Evolutionary conservation across 495 filamentous ascomycete species (phyloP), one percentile per base, ranked within the genome.

Genomic region (Aspergillus bridgeri): DNA sequence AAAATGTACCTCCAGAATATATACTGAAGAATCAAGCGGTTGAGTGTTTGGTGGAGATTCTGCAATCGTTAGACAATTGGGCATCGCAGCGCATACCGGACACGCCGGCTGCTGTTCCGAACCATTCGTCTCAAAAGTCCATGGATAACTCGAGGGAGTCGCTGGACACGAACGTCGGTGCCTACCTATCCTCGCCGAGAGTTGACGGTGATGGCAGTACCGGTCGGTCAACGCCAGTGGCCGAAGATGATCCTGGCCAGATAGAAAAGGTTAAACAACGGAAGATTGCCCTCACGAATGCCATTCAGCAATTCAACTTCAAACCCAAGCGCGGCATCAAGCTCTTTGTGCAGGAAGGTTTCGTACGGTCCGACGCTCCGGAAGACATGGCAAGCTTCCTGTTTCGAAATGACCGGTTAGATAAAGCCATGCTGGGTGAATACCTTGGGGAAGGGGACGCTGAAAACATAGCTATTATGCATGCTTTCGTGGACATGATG

Each of bases 301-400:
- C 88, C 1, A 87, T 96, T 60, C 87, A 87, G 43, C 89, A 91
- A 56, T 99, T 99, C 78, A 99, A 99, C 67, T 98, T 90, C 80
- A 99, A 99, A 67, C 90, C 95, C 3, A 99, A 98, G 69, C 85
- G 89, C 33, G 94, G 94, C 11, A 84, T 99, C 67, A 96, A 96
- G 70, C 69, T 85, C 4, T 75, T 98, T 9, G 63, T 97, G 25
- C 79, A 87, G 53, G 86, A 94, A 48, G 89, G 91, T 0, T 97
- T 99, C 70, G 95, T 99, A 51, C 74, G 78, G 18, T 89, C 86
- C 42, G 80, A 88, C 49, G 77, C 77, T 2, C 86, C 94, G 2
- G 82, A 89, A 50, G 91, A 96, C 57, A 91, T 99, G 66, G 93
- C 92, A 4, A 74, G 73, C 48, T 98, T 99, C 65, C 72, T 99